A percentile compares a stretch with the other conserved stretches of the same genome.
phyloP scores from a whole-genome alignment of 306 rosid species.

The Quercus variabilis region DNA sequence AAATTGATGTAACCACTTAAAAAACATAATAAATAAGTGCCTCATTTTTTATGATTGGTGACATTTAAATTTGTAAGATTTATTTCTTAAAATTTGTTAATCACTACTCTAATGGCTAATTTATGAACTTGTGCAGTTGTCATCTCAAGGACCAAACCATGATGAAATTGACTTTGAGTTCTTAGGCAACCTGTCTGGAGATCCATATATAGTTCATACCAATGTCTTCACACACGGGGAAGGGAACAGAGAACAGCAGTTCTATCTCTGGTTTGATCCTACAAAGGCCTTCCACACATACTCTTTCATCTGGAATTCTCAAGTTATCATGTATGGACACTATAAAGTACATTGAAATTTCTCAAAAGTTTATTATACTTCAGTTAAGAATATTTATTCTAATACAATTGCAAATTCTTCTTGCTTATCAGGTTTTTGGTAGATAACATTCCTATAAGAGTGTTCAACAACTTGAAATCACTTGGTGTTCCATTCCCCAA shows the following conservation, averaged over 20 bases:
- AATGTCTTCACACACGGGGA: conserved; percentile 36
- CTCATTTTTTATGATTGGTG: no score
- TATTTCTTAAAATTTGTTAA: no score
- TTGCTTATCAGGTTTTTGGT: conserved; percentile 31
- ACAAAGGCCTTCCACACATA: conserved; percentile 42
- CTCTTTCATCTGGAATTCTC: conserved; percentile 36
- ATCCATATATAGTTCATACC: conserved; percentile 46
- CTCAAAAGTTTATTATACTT: not conserved
- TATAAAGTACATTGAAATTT: not conserved
- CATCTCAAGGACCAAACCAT: conserved; percentile 33
- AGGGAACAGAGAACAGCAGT: conserved; percentile 40
- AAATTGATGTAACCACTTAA: no score
- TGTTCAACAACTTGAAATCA: conserved; percentile 35
- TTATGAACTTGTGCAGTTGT: not conserved
- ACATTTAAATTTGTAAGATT: no score
- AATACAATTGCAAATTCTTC: not conserved
- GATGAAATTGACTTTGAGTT: conserved; percentile 53
- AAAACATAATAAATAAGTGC: no score
- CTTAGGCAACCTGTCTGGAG: conserved; percentile 36
- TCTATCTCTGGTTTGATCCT: conserved; percentile 50
- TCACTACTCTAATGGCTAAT: not conserved
- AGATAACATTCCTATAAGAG: conserved; percentile 34
- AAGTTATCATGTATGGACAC: conserved; percentile 35
- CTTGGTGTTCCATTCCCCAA: conserved; percentile 30
- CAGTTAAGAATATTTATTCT: not conserved